These are phyloP conservation scores for Chlorencoelia australis DNA, from an alignment of 2,329 filamentous ascomycete genomes.

Conservation along the genomic window DNA sequence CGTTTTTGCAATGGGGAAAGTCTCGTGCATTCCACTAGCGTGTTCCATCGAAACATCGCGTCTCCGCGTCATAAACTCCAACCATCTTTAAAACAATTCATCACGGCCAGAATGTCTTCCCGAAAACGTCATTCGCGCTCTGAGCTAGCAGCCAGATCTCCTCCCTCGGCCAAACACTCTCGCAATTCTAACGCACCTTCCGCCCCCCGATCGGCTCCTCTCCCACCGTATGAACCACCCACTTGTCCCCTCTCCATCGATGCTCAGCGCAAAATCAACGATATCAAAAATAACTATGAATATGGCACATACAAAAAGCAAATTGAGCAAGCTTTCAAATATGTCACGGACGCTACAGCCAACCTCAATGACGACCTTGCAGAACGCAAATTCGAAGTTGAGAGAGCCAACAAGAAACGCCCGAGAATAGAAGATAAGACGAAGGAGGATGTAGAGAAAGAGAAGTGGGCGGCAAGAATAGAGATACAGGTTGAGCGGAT, in stretches of 20 bases:
- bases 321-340: constrained; percentile 34
- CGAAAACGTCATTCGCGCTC: constrained; percentile 10
- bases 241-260: constrained; percentile 38
- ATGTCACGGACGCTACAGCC: constrained; percentile 39
- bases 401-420: constrained; percentile 19
- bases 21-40: no score
- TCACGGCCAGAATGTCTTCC: constrained; percentile 13
- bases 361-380: constrained; percentile 45
- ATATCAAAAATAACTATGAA: constrained; percentile 33
- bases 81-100: background rate
- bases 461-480: constrained; percentile 31
- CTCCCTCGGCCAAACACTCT: constrained; percentile 12
- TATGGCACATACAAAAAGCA: constrained; percentile 37
- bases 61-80: background rate
- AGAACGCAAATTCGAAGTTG: constrained; percentile 17
- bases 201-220: constrained; percentile 13
- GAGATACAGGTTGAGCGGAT: constrained; percentile 38
- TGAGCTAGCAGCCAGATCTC: constrained; percentile 11
- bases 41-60: background rate
- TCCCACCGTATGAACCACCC: constrained; percentile 44
- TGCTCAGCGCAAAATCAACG: constrained; percentile 36
- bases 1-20: no score
- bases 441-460: constrained; percentile 27
- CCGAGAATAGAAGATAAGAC: constrained; percentile 27
- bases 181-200: constrained; percentile 7